These are phyloP conservation scores for Phytophthora fragariae DNA, from an alignment of 352 stramenopile species.

Conservation along the genomic window DNA sequence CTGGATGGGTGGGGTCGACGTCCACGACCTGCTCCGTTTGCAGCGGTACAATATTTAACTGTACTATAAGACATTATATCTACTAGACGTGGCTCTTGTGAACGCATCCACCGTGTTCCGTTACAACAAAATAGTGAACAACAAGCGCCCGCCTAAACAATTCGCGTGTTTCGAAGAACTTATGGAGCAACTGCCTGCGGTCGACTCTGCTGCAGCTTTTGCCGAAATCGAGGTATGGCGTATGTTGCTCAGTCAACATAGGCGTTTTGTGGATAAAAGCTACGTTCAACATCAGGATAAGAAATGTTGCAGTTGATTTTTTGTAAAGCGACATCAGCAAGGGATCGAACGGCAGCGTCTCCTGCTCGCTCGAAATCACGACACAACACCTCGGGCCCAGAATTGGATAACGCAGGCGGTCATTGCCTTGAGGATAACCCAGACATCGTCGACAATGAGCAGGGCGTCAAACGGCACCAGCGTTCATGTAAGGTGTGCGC, in stretches of 20 bases:
- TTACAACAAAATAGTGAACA: constrained; percentile 8
- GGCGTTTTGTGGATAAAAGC: not conserved
- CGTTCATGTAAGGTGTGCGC: not conserved
- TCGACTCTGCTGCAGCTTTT: not conserved
- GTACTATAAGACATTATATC: not conserved
- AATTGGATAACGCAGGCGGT: no score
- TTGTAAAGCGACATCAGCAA: not conserved
- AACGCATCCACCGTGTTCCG: constrained; percentile 17
- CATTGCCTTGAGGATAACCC: not conserved
- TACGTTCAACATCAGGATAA: no score
- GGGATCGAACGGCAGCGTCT: not conserved
- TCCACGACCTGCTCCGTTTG: not conserved
- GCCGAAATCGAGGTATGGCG: not conserved
- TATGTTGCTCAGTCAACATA: not conserved
- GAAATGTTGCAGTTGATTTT: no score
- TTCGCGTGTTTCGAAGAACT: constrained; percentile 10
- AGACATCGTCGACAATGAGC: not conserved
- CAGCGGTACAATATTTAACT: not conserved
- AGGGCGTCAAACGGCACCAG: not conserved
- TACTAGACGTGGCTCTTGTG: constrained; percentile 11
- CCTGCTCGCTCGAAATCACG: not conserved
- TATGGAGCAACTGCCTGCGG: not conserved
- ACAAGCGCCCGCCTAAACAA: constrained; percentile 8
- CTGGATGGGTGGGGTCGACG: constrained; percentile 11
- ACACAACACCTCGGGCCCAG: no score